phyloP scores from a whole-genome alignment of 129 eudicot species.

The Saussurea involucrata region DNA sequence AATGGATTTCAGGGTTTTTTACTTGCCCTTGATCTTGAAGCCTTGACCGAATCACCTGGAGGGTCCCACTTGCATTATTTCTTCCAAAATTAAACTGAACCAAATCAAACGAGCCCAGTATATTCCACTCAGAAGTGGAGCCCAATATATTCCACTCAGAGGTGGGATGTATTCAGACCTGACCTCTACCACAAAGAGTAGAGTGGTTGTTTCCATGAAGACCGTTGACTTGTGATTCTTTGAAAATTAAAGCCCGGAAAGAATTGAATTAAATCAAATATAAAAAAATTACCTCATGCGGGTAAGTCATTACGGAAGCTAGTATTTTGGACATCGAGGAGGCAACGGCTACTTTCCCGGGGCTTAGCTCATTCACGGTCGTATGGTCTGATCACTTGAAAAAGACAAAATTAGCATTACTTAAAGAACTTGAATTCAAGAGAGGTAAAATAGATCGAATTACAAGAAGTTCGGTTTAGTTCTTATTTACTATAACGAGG shows the following conservation, averaged over 20 bases:
- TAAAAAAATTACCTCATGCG: slow-evolving; percentile 53
- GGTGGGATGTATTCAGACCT: not conserved
- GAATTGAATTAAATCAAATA: not conserved
- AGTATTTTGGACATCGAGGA: slow-evolving; percentile 57
- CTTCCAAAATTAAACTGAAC: not conserved
- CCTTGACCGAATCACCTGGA: slow-evolving; percentile 73
- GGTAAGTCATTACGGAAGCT: slow-evolving; percentile 63
- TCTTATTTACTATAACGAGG: no score
- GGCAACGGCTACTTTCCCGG: slow-evolving; percentile 60
- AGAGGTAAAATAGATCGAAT: not conserved
- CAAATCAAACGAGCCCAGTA: not conserved
- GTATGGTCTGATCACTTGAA: slow-evolving; percentile 40
- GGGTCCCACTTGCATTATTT: not conserved
- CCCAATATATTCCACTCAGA: not conserved
- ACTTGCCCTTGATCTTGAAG: slow-evolving; percentile 88
- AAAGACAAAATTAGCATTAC: slow-evolving; percentile 7
- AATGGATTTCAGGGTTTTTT: slow-evolving; percentile 39
- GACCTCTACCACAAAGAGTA: not conserved
- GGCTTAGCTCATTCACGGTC: slow-evolving; percentile 36
- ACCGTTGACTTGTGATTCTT: not conserved
- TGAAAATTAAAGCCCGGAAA: not conserved
- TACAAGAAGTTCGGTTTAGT: no score
- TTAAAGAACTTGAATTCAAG: not conserved
- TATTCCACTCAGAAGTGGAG: no score
- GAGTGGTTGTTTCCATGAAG: not conserved